Percentiles rank a stretch among this genome's conserved stretches.
Conservation (phyloP, 495 filamentous ascomycete species). For the Baudoinia panamericana region DNA sequence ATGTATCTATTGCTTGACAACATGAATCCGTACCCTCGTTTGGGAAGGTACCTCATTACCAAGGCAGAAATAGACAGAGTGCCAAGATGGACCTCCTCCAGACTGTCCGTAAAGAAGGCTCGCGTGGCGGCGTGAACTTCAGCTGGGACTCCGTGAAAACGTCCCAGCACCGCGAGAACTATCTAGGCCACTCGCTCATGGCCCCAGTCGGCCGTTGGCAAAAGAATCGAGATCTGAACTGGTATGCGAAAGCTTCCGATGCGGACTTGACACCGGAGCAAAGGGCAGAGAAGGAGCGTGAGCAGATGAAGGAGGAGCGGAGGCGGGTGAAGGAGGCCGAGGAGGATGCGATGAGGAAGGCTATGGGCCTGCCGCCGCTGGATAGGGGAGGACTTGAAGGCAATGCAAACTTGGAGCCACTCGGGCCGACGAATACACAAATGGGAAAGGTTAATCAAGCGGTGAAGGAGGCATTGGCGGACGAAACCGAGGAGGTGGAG, state of each 20-base stretch:
- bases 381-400: conserved; percentile 7
- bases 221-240: conserved; percentile 67
- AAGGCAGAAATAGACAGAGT: neutral
- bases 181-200: conserved; percentile 91
- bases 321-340: conserved; percentile 79
- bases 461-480: conserved; percentile 21
- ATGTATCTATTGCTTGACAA: too few relatives aligned
- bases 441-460: conserved; percentile 24
- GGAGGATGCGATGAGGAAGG: conserved; percentile 72
- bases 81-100: conserved; percentile 80
- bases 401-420: conserved; percentile 26
- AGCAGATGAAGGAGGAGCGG: conserved; percentile 57
- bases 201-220: conserved; percentile 95
- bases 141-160: conserved; percentile 89
- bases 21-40: too few relatives aligned
- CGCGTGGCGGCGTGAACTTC: conserved; percentile 84
- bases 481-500: conserved; percentile 18
- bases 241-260: conserved; percentile 73
- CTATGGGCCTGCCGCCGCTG: conserved; percentile 63
- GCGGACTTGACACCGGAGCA: conserved; percentile 49
- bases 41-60: too few relatives aligned
- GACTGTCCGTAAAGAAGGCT: conserved; percentile 82
- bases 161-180: conserved; percentile 85
- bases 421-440: conserved; percentile 21
- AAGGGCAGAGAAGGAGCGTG: conserved; percentile 33